These are phyloP conservation scores for Wickerhamomyces sp. DNA, from an alignment of 1,139 yeast genomes.

Conservation along the genomic window DNA sequence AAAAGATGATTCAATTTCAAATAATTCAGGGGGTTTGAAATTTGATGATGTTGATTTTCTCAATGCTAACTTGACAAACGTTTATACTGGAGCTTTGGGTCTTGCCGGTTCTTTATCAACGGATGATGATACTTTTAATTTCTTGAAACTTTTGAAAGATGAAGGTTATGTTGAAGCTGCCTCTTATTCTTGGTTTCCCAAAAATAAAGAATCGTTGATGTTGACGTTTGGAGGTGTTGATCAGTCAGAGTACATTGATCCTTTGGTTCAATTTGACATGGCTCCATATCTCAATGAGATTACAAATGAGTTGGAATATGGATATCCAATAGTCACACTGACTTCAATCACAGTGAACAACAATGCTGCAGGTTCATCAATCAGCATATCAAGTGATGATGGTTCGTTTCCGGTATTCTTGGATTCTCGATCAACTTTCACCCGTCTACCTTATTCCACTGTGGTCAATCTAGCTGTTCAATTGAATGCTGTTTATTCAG, in stretches of 20 bases:
- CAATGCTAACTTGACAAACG: constrained; percentile 34
- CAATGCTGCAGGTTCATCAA: constrained; percentile 34
- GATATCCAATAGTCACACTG: constrained; percentile 54
- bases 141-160: constrained; percentile 34
- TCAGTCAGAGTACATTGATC: constrained; percentile 38
- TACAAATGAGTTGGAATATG: constrained; percentile 25
- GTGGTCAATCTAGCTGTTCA: constrained; percentile 68
- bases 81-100: constrained; percentile 54
- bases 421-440: constrained; percentile 51
- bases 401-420: constrained; percentile 50
- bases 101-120: constrained; percentile 35
- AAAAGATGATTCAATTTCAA: not conserved
- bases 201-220: constrained; percentile 29
- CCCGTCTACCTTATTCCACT: constrained; percentile 53
- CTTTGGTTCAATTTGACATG: constrained; percentile 42
- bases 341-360: constrained; percentile 44
- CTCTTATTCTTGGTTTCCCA: constrained; percentile 54
- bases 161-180: constrained; percentile 36
- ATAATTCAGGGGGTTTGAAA: constrained; percentile 1
- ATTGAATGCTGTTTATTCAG: constrained; percentile 61
- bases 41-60: constrained; percentile 27
- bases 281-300: constrained; percentile 37
- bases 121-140: constrained; percentile 16
- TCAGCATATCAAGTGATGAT: constrained; percentile 30
- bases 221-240: constrained; percentile 60